A percentile compares a stretch with the other conserved stretches of the same genome.
phyloP scores from a whole-genome alignment of 1,284 basidiomycete species.

The Cryptococcus neoformans region DNA sequence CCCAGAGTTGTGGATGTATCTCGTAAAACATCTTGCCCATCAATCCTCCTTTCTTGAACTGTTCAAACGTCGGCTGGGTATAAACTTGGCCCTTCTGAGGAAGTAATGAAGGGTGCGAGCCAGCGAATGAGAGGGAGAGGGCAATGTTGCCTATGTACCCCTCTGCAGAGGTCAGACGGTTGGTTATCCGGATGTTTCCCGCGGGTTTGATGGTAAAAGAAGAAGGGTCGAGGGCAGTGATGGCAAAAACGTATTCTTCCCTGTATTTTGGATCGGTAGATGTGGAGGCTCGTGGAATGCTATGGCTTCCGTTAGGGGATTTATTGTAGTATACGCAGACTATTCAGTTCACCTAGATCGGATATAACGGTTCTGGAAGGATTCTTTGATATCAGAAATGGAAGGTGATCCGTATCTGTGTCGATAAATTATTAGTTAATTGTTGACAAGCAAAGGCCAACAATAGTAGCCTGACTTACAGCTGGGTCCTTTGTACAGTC shows the following conservation, averaged over 20 bases:
- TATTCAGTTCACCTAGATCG: slow-evolving; percentile 16
- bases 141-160: slow-evolving; percentile 47
- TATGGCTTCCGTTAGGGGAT: neutral
- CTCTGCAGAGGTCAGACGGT: slow-evolving; percentile 29
- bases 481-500: slow-evolving; percentile 42
- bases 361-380: slow-evolving; percentile 38
- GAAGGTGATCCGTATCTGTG: slow-evolving; percentile 35
- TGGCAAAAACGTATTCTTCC: slow-evolving; percentile 42
- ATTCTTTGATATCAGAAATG: slow-evolving; percentile 28
- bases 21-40: slow-evolving; percentile 44
- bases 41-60: slow-evolving; percentile 16
- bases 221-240: slow-evolving; percentile 34
- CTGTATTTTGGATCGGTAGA: slow-evolving; percentile 7
- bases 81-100: slow-evolving; percentile 19
- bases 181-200: slow-evolving; percentile 21
- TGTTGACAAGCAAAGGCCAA: too few relatives aligned
- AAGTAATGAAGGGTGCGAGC: slow-evolving; percentile 7
- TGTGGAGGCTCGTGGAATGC: slow-evolving; percentile 14
- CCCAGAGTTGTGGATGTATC: slow-evolving; percentile 47
- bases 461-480: slow-evolving; percentile 19
- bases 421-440: neutral
- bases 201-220: slow-evolving; percentile 18
- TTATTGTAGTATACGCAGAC: neutral
- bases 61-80: slow-evolving; percentile 24
- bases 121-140: slow-evolving; percentile 17